phyloP scores from a whole-genome alignment of 2,329 filamentous ascomycete genomes.

The Xylaria sp. region DNA sequence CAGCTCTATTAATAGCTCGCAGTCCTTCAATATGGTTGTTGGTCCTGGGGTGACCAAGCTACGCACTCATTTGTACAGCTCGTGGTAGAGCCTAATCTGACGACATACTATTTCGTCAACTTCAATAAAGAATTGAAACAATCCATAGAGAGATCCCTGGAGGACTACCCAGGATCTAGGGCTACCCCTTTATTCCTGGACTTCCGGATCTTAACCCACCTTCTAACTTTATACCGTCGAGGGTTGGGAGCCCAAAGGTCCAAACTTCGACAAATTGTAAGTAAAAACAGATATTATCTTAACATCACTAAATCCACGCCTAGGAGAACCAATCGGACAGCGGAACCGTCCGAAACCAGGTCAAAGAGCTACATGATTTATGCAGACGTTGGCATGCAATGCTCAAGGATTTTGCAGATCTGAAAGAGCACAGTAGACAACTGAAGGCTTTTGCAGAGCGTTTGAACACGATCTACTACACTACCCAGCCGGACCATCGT shows the following conservation, averaged over 20 bases:
- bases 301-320: not conserved
- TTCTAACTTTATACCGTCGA: conserved; percentile 10
- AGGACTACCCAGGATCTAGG: not conserved
- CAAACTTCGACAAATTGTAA: conserved; percentile 5
- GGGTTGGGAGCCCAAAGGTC: not conserved
- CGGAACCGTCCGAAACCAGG: not conserved
- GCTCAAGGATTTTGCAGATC: conserved; percentile 2
- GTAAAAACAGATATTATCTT: not conserved
- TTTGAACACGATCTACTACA: not conserved
- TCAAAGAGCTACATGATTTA: conserved; percentile 7
- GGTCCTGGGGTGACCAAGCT: not conserved
- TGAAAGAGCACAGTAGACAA: conserved; percentile 6
- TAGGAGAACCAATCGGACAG: not conserved
- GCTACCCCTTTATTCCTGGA: not conserved
- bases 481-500: not conserved
- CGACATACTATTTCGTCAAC: conserved; percentile 13
- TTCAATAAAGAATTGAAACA: conserved; percentile 1
- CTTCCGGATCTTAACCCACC: conserved; percentile 1
- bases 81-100: not conserved
- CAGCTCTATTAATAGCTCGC: not conserved
- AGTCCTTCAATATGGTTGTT: conserved; percentile 13
- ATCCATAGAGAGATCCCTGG: conserved; percentile 1
- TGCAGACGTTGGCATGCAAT: not conserved
- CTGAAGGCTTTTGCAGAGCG: not conserved
- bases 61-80: conserved; percentile 15